Conservation (phyloP, 257 asterid genomes). For the Gentiana macrophylla region DNA sequence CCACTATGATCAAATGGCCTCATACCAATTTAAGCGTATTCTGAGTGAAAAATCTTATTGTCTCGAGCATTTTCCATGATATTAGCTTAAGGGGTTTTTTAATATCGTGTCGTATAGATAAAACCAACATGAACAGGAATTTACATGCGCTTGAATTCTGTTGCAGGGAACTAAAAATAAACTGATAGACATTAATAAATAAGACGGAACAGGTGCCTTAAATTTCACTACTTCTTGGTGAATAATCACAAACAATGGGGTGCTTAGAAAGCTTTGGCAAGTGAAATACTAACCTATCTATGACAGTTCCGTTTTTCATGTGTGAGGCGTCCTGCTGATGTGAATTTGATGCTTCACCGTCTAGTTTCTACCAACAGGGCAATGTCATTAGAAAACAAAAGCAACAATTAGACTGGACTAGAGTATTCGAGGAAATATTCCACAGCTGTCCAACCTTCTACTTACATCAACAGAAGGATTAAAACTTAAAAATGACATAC, state of each 20-base stretch:
- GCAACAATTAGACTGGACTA: slow-evolving; percentile 2
- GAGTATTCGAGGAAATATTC: slow-evolving; percentile 5
- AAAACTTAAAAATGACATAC: slow-evolving; percentile 86
- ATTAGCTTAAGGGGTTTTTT: too few relatives aligned
- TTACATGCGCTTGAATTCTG: too few relatives aligned
- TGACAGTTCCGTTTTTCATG: slow-evolving; percentile 27
- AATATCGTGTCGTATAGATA: too few relatives aligned
- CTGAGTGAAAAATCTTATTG: too few relatives aligned
- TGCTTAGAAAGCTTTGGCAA: slow-evolving; percentile 4
- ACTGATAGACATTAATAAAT: too few relatives aligned
- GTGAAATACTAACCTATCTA: slow-evolving; percentile 34
- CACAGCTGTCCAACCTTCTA: slow-evolving; percentile 19
- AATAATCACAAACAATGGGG: slow-evolving; percentile 1
- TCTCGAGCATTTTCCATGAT: too few relatives aligned
- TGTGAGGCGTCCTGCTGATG: slow-evolving; percentile 44
- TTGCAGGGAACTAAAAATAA: too few relatives aligned
- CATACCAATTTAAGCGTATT: too few relatives aligned
- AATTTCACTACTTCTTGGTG: too few relatives aligned
- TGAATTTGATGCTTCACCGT: slow-evolving; percentile 35
- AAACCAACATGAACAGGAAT: too few relatives aligned
- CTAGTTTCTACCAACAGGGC: slow-evolving; percentile 55
- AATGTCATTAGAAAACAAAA: slow-evolving; percentile 19
- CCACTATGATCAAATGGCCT: too few relatives aligned
- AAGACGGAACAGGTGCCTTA: too few relatives aligned
- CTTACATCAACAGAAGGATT: slow-evolving; percentile 97